phyloP scores from a whole-genome alignment of 2,329 filamentous ascomycete species.

The Fusarium papillatum region DNA sequence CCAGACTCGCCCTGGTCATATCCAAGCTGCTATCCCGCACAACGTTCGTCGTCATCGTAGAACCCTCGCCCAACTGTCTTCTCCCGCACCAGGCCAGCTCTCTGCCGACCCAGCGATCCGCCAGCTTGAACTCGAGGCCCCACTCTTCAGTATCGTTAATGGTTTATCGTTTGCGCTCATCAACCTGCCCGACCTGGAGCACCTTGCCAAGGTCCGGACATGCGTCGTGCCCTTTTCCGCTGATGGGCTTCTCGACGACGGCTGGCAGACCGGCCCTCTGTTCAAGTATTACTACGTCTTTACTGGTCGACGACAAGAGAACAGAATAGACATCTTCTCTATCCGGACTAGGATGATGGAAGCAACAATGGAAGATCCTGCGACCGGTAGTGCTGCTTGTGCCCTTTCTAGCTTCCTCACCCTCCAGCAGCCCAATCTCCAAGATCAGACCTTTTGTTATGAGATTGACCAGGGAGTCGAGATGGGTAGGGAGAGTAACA shows the following conservation, averaged over 20 bases:
- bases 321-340: slow-evolving; percentile 43
- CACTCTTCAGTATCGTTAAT: slow-evolving; percentile 74
- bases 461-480: slow-evolving; percentile 76
- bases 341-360: slow-evolving; percentile 74
- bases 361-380: slow-evolving; percentile 67
- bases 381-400: slow-evolving; percentile 73
- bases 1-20: slow-evolving; percentile 55
- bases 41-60: slow-evolving; percentile 71
- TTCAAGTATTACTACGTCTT: slow-evolving; percentile 72
- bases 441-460: slow-evolving; percentile 55
- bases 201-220: slow-evolving; percentile 60
- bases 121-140: slow-evolving; percentile 56
- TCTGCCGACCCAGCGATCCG: slow-evolving; percentile 46
- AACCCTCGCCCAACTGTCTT: slow-evolving; percentile 51
- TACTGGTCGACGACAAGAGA: slow-evolving; percentile 46
- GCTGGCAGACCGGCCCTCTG: slow-evolving; percentile 67
- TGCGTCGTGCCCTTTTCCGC: slow-evolving; percentile 50
- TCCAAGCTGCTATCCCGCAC: slow-evolving; percentile 76
- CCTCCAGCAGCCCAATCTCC: slow-evolving; percentile 52
- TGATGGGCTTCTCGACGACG: slow-evolving; percentile 61
- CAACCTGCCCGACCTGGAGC: slow-evolving; percentile 70
- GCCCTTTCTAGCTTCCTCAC: slow-evolving; percentile 69
- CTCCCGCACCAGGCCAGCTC: slow-evolving; percentile 42
- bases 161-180: slow-evolving; percentile 83
- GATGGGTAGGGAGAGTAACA: slow-evolving; percentile 72